These are phyloP conservation scores for Dendrothele bispora DNA, from an alignment of 768 basidiomycete genomes.

Conservation along the genomic window DNA sequence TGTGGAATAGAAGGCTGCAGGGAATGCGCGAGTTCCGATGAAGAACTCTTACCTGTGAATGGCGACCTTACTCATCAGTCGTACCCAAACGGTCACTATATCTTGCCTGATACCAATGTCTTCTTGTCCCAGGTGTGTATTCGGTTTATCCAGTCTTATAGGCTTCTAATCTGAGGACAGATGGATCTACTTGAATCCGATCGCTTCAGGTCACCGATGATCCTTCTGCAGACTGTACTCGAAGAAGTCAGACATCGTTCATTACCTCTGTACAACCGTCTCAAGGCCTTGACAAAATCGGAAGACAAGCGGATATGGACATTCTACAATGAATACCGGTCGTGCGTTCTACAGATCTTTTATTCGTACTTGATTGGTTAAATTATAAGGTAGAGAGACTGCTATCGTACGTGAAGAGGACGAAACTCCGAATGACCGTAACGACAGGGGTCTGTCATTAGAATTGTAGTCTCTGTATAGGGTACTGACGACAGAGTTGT, in stretches of 20 bases:
- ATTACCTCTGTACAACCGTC: slow-evolving; percentile 87
- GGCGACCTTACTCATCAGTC: slow-evolving; percentile 59
- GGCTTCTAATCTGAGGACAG: too few species aligned
- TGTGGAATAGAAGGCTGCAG: slow-evolving; percentile 80
- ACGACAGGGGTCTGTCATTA: slow-evolving; percentile 76
- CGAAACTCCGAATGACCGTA: slow-evolving; percentile 90
- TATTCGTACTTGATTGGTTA: background rate
- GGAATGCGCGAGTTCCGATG: slow-evolving; percentile 47
- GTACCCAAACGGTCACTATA: slow-evolving; percentile 70
- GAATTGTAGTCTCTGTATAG: background rate
- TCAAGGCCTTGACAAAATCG: slow-evolving; percentile 79
- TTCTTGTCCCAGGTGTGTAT: slow-evolving; percentile 80
- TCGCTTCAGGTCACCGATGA: slow-evolving; percentile 74
- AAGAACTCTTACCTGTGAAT: slow-evolving; percentile 52
- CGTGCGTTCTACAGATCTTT: slow-evolving; percentile 45
- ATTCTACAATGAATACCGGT: slow-evolving; percentile 85
- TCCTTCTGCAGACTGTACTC: slow-evolving; percentile 92
- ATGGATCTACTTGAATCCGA: slow-evolving; percentile 92
- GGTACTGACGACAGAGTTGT: background rate
- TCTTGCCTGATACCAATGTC: slow-evolving; percentile 94
- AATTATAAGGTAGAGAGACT: slow-evolving; percentile 57
- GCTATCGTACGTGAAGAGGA: slow-evolving; percentile 74
- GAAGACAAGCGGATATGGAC: slow-evolving; percentile 87
- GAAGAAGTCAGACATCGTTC: slow-evolving; percentile 96
- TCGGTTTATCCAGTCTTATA: background rate